A percentile compares a stretch with the other conserved stretches of the same genome.
These are phyloP conservation scores for Calocybe gangraenosa DNA, from an alignment of 768 basidiomycete species.

Conservation along the genomic window DNA sequence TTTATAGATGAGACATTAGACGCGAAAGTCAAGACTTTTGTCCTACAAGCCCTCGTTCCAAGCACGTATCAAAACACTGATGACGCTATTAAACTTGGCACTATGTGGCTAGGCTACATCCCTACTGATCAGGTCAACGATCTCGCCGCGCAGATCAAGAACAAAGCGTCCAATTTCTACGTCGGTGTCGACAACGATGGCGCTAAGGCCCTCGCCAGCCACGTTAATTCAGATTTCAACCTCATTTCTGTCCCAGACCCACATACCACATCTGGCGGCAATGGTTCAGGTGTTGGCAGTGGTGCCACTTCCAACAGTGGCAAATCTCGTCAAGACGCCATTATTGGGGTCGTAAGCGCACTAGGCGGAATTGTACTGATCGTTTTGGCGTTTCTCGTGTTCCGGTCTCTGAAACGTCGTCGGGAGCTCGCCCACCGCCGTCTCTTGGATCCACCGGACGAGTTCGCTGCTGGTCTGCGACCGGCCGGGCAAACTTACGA, in stretches of 20 bases:
- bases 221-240: slow-evolving; percentile 67
- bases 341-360: slow-evolving; percentile 86
- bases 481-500: slow-evolving; percentile 75
- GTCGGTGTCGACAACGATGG: slow-evolving; percentile 40
- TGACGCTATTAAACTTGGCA: slow-evolving; percentile 53
- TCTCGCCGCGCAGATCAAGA: slow-evolving; percentile 64
- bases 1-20: too few relatives aligned
- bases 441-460: slow-evolving; percentile 49
- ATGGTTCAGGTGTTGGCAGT: slow-evolving; percentile 19
- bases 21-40: slow-evolving; percentile 40
- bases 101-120: slow-evolving; percentile 71
- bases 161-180: slow-evolving; percentile 61
- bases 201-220: slow-evolving; percentile 52
- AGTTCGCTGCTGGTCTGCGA: slow-evolving; percentile 36
- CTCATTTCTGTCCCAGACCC: slow-evolving; percentile 45
- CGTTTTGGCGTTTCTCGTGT: slow-evolving; percentile 68
- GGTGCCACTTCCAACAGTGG: slow-evolving; percentile 27
- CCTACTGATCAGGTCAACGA: slow-evolving; percentile 47
- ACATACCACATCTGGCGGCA: slow-evolving; percentile 26
- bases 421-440: slow-evolving; percentile 69
- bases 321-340: slow-evolving; percentile 71
- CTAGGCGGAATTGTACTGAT: slow-evolving; percentile 76
- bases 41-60: slow-evolving; percentile 70
- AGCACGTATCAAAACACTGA: slow-evolving; percentile 40
- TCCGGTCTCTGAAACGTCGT: slow-evolving; percentile 62